A percentile compares a stretch with the other conserved stretches of the same genome.
phyloP scores from a whole-genome alignment of 176 grass and related monocot species.

The Thalia dealbata region DNA sequence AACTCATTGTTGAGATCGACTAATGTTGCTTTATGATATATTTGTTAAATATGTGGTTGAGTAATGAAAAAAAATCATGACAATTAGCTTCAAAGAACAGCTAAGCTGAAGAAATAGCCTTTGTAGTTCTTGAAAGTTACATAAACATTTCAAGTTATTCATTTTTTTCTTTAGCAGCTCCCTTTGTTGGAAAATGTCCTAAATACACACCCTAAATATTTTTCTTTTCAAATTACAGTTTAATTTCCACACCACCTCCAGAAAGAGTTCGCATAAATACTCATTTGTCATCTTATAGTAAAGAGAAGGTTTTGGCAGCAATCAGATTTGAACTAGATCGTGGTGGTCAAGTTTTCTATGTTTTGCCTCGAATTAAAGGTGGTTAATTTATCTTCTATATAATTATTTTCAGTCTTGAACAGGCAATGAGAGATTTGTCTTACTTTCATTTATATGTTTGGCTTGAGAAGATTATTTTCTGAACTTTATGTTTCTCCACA shows the following conservation, averaged over 20 bases:
- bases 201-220: constrained; percentile 10
- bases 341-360: constrained; percentile 95
- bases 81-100: neutral
- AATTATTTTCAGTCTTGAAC: neutral
- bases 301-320: constrained; percentile 63
- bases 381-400: neutral
- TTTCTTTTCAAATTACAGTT: constrained; percentile 36
- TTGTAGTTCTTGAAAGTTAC: neutral
- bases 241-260: constrained; percentile 92
- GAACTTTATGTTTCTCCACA: neutral
- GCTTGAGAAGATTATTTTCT: neutral
- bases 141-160: neutral
- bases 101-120: neutral
- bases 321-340: constrained; percentile 80
- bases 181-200: constrained; percentile 14
- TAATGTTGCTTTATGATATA: neutral
- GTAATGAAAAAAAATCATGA: neutral
- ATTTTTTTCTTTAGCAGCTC: neutral
- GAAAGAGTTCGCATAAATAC: constrained; percentile 92
- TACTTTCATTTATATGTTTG: neutral
- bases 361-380: constrained; percentile 95
- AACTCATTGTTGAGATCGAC: neutral
- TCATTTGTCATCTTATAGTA: constrained; percentile 63
- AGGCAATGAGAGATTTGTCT: neutral
- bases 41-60: neutral